phyloP scores from a whole-genome alignment of 2,329 filamentous ascomycete species.

The Fusarium foetens region DNA sequence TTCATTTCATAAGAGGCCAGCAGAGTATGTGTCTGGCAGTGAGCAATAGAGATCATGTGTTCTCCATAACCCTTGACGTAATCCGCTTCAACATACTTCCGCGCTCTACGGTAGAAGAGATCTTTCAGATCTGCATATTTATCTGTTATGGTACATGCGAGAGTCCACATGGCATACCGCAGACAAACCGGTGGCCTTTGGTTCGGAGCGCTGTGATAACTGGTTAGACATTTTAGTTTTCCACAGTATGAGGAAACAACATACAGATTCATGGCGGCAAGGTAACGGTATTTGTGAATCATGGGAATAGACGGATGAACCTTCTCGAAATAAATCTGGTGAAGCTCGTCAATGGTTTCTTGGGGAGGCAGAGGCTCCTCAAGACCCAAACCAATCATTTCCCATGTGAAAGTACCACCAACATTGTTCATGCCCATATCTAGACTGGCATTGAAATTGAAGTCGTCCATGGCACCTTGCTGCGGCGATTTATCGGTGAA shows the following conservation, averaged over 20 bases:
- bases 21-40: conserved; percentile 86
- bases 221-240: conserved; percentile 18
- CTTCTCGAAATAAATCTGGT: conserved; percentile 90
- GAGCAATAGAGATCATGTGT: conserved; percentile 83
- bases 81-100: conserved; percentile 90
- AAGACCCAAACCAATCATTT: conserved; percentile 71
- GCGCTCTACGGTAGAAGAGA: conserved; percentile 87
- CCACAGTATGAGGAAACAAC: conserved; percentile 39
- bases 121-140: conserved; percentile 83
- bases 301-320: conserved; percentile 87
- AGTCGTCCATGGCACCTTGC: conserved; percentile 62
- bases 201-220: conserved; percentile 69
- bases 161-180: conserved; percentile 95
- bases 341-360: conserved; percentile 82
- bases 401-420: conserved; percentile 77
- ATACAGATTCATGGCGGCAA: conserved; percentile 86
- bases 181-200: conserved; percentile 88
- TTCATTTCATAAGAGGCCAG: conserved; percentile 92
- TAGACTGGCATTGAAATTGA: conserved; percentile 64
- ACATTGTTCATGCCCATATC: conserved; percentile 61
- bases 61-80: conserved; percentile 95
- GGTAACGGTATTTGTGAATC: conserved; percentile 88
- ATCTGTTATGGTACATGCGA: conserved; percentile 85
- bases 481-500: conserved; percentile 66
- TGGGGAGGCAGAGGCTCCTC: conserved; percentile 69